Evolutionary conservation across 768 basidiomycete genomes (phyloP).

Genomic region (Boletus pseudopeckii): DNA sequence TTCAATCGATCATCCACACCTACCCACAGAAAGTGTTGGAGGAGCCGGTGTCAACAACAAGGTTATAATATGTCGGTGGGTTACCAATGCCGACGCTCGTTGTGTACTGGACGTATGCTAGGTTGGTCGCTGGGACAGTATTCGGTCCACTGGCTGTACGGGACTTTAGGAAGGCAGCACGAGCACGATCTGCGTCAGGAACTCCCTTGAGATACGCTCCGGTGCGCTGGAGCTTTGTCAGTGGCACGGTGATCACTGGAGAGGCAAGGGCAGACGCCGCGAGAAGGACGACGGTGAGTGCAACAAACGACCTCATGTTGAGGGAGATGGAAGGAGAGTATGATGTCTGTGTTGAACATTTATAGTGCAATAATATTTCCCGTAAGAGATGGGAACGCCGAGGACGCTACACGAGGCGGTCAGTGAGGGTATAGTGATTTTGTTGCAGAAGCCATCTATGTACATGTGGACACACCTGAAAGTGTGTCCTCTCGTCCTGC

Average conservation of each 20-base stretch:
- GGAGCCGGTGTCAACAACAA: too few species aligned
- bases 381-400: neutral
- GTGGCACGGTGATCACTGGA: constrained; percentile 1
- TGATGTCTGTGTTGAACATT: neutral
- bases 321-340: neutral
- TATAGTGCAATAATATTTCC: neutral
- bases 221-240: constrained; percentile 12
- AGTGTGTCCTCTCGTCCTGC: too few species aligned
- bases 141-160: constrained; percentile 1
- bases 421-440: neutral
- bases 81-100: constrained; percentile 14
- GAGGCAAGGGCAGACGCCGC: constrained; percentile 5
- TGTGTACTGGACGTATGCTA: constrained; percentile 17
- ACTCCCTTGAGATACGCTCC: constrained; percentile 17
- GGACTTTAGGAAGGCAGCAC: constrained; percentile 9
- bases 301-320: constrained; percentile 13
- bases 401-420: neutral
- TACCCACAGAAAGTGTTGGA: too few species aligned
- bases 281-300: constrained; percentile 6
- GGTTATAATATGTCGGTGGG: too few species aligned
- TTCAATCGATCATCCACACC: neutral
- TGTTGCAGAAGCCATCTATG: neutral
- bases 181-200: constrained; percentile 17
- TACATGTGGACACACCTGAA: neutral
- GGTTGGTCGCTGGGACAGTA: constrained; percentile 15